phyloP scores from a whole-genome alignment of 345 rosid species.

The Reutealis trisperma region DNA sequence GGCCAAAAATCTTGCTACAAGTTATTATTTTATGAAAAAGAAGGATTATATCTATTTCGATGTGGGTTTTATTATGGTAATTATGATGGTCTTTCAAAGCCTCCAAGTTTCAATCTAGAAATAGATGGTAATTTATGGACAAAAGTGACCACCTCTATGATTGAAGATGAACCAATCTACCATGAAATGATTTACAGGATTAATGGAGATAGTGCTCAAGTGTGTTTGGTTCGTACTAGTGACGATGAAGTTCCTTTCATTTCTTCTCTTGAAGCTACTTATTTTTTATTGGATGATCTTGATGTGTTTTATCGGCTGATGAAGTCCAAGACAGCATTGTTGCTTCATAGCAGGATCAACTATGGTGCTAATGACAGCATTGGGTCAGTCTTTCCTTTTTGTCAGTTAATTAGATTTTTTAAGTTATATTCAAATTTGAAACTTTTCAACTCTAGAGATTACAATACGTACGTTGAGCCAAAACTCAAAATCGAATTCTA shows the following conservation, averaged over 20 bases:
- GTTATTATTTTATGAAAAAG: background rate
- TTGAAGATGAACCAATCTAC: slow-evolving; percentile 12
- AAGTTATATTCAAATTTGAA: background rate
- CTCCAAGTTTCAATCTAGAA: slow-evolving; percentile 25
- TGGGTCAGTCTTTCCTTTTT: background rate
- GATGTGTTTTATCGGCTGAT: slow-evolving; percentile 19
- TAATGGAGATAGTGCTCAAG: background rate
- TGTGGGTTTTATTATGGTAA: slow-evolving; percentile 27
- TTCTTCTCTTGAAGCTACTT: slow-evolving; percentile 28
- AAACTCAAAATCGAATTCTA: too few relatives aligned
- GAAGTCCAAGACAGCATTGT: slow-evolving; percentile 23
- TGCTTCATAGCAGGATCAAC: background rate
- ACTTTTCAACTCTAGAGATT: too few relatives aligned
- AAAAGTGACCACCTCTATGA: slow-evolving; percentile 17
- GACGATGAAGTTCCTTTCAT: slow-evolving; percentile 30
- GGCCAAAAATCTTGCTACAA: slow-evolving; percentile 15
- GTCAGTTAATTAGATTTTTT: background rate
- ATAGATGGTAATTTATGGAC: slow-evolving; percentile 32
- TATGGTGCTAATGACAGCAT: background rate
- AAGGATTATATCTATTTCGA: background rate
- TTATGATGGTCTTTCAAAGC: slow-evolving; percentile 28
- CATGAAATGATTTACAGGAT: slow-evolving; percentile 24
- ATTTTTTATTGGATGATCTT: background rate
- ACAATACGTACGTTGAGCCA: too few relatives aligned
- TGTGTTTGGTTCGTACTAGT: slow-evolving; percentile 24